These are phyloP conservation scores for Alternaria arbusti DNA, from an alignment of 2,329 filamentous ascomycete species.

Conservation along the genomic window DNA sequence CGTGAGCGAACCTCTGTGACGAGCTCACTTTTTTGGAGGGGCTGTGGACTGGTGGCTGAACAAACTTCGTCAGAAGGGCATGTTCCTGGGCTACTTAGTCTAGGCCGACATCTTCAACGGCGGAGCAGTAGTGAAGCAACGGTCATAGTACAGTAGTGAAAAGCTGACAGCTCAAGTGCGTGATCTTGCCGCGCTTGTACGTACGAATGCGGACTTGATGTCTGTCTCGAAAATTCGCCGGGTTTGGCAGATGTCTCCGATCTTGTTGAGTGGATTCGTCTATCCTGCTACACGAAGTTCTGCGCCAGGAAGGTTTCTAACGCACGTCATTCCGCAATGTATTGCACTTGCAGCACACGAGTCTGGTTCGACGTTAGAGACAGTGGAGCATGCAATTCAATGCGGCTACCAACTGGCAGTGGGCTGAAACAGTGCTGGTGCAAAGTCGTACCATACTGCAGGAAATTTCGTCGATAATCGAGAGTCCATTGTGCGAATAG, in stretches of 20 bases:
- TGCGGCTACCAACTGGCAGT: slow-evolving; percentile 1
- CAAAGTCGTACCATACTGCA: slow-evolving; percentile 4
- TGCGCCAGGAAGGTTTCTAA: slow-evolving; percentile 5
- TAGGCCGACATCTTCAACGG: slow-evolving; percentile 1
- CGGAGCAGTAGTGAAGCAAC: slow-evolving; percentile 8
- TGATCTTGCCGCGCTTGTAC: background rate
- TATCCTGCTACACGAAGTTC: slow-evolving; percentile 4
- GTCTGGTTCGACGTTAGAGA: background rate
- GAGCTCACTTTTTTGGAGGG: background rate
- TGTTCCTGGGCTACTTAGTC: slow-evolving; percentile 3
- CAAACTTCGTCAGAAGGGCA: background rate
- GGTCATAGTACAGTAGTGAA: slow-evolving; percentile 1
- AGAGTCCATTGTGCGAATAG: slow-evolving; percentile 1
- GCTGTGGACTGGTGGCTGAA: background rate
- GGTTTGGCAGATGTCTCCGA: background rate
- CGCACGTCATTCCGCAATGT: slow-evolving; percentile 9
- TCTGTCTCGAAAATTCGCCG: background rate
- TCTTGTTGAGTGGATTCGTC: slow-evolving; percentile 3
- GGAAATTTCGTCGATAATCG: slow-evolving; percentile 1
- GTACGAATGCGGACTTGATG: background rate
- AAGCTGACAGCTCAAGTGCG: slow-evolving; percentile 2
- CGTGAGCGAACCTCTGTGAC: background rate
- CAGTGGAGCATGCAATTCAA: background rate
- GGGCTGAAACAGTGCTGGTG: slow-evolving; percentile 15
- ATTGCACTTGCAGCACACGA: slow-evolving; percentile 2